A percentile compares a stretch with the other conserved stretches of the same genome.
Conservation (phyloP, 306 rosid genomes). For the Sesbania bispinosa region DNA sequence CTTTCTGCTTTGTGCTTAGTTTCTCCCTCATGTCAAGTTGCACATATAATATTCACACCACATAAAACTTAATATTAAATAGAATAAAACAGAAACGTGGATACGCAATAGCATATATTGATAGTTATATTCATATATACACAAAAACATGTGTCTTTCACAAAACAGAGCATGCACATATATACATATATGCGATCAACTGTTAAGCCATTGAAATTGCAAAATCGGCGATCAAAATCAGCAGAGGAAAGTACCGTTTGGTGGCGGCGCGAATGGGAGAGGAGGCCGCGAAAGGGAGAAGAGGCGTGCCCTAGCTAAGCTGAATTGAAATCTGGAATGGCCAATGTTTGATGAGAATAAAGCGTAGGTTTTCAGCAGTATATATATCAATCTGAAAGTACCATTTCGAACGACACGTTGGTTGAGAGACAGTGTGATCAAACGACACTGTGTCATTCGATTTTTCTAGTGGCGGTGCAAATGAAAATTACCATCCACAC, state of each 20-base stretch:
- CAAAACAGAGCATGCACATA: not conserved
- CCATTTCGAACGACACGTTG: too few relatives aligned
- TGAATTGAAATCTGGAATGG: not conserved
- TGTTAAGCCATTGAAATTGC: not conserved
- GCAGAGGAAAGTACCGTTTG: not conserved
- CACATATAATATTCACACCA: constrained; percentile 8
- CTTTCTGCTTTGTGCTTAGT: not conserved
- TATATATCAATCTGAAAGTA: not conserved
- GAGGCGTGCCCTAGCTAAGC: not conserved
- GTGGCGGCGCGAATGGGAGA: constrained; percentile 2
- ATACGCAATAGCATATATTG: not conserved
- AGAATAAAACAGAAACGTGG: not conserved
- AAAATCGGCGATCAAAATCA: not conserved
- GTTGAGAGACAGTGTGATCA: too few relatives aligned
- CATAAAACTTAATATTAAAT: constrained; percentile 5
- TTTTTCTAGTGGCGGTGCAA: too few relatives aligned
- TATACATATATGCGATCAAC: not conserved
- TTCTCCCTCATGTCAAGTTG: constrained; percentile 13
- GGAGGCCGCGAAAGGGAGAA: not conserved
- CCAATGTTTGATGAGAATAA: not conserved
- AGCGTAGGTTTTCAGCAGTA: not conserved
- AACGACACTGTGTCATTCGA: too few relatives aligned
- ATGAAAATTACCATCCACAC: too few relatives aligned
- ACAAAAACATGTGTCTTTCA: not conserved
- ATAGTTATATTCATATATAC: not conserved